Evolutionary conservation across 352 stramenopile species (phyloP), one percentile per base, ranked within the genome.

Genomic region (Phytophthora pinifolia): DNA sequence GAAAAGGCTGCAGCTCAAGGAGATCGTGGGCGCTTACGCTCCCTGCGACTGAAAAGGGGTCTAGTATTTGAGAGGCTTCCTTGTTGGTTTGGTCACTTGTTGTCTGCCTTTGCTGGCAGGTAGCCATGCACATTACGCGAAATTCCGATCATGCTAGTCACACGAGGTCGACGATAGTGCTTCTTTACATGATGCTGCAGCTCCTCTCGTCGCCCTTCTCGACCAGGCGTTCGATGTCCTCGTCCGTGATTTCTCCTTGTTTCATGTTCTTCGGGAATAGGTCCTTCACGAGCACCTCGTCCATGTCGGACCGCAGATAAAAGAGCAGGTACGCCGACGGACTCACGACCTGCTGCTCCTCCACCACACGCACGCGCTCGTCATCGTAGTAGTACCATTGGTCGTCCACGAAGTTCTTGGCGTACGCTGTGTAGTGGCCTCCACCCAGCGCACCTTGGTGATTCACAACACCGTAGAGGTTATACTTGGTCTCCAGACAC

Each of bases 341-440:
- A 15, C 70, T 94, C 17, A 96, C 80, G 25, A 96, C 76, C 55
- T 95, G 88, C 41, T 79, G 75, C 43, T 95, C 87, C 56, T 94
- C 84, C 2, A 97, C 76, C 9, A 94, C 72, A 47, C 86, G 82
- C 30, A 94, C 85, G 29, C 85, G 83, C 65, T 94, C 83, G 55
- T 96, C 87, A 58, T 96, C 87, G 57, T 94, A 96, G 61, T 87
- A 94, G 44, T 95, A 95, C 87, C 87, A 96, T 63, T 96, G 86
- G 37, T 91, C 83, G 43, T 94, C 84, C 29, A 93, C 46, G 50
- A 89, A 89, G 65, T 95, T 95, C 52, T 94, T 94, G 12, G 86
- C 87, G 45, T 95, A 91, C 27, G 87, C 84, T 9, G 85, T 95
- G 66, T 96, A 95, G 48, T 96, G 87, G 4, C 87, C 87, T 5